phyloP scores from a whole-genome alignment of 371 early-diverging fungal species.

The Coemansia sp. region DNA sequence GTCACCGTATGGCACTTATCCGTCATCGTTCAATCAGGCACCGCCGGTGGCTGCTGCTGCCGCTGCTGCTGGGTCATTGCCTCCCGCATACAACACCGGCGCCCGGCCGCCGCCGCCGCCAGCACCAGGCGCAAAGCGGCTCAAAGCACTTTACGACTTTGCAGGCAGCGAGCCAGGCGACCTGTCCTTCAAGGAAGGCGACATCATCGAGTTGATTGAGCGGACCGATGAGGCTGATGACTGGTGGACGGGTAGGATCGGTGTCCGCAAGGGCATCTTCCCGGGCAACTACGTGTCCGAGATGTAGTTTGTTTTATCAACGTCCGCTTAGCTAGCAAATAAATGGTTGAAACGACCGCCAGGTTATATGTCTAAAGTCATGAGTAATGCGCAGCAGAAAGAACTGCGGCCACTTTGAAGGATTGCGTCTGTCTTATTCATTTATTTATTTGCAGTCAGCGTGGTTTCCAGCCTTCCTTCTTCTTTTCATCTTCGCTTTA shows the following conservation, averaged over 20 bases:
- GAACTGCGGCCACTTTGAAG: too few species aligned
- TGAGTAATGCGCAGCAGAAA: too few species aligned
- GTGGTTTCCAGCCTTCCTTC: too few species aligned
- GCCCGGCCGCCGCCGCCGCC: slow-evolving; percentile 3
- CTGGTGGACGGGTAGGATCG: slow-evolving; percentile 75
- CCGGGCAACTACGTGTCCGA: slow-evolving; percentile 62
- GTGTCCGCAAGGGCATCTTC: slow-evolving; percentile 66
- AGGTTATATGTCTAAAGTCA: too few species aligned
- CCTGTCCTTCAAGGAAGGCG: slow-evolving; percentile 64
- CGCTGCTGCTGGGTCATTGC: background rate
- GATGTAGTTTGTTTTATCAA: slow-evolving; percentile 8
- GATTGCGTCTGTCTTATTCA: too few species aligned
- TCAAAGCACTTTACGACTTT: slow-evolving; percentile 70
- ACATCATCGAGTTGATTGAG: slow-evolving; percentile 64
- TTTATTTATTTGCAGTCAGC: too few species aligned
- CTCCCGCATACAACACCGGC: slow-evolving; percentile 16
- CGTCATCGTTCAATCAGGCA: slow-evolving; percentile 8
- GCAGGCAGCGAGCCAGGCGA: slow-evolving; percentile 69
- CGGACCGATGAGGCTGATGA: slow-evolving; percentile 61
- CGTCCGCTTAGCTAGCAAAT: too few species aligned
- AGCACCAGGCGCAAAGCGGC: slow-evolving; percentile 9
- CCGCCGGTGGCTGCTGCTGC: background rate
- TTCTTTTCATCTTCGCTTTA: too few species aligned
- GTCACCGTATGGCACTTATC: slow-evolving; percentile 20
- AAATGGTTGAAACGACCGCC: too few species aligned